phyloP scores from a whole-genome alignment of 441 rosid species.

The Theobroma grandiflorum region DNA sequence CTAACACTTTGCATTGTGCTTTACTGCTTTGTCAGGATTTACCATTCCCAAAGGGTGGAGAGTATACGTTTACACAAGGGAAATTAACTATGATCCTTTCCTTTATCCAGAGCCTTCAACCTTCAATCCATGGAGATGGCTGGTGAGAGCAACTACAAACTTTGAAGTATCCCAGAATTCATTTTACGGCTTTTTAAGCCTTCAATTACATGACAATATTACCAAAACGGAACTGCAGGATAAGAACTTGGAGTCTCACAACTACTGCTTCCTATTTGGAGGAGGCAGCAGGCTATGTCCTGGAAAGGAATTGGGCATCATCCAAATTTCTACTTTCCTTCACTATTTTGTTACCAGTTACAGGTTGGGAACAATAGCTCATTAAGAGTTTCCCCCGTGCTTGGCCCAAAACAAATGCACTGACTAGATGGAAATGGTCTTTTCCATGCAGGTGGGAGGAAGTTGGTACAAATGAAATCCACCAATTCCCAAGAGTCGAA shows the following conservation, averaged over 20 bases:
- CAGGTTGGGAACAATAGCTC: slow-evolving; percentile 44
- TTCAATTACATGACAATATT: background rate
- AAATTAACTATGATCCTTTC: slow-evolving; percentile 77
- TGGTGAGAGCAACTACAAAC: slow-evolving; percentile 48
- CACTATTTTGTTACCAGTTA: slow-evolving; percentile 84
- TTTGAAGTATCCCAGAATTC: background rate
- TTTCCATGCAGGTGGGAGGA: slow-evolving; percentile 83
- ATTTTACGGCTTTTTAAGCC: background rate
- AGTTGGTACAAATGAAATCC: slow-evolving; percentile 66
- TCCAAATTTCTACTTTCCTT: slow-evolving; percentile 83
- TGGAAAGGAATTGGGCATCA: slow-evolving; percentile 86
- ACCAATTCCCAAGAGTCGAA: slow-evolving; percentile 89
- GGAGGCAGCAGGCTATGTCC: slow-evolving; percentile 90
- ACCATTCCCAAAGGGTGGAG: slow-evolving; percentile 92
- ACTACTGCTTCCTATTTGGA: slow-evolving; percentile 70
- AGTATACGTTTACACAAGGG: slow-evolving; percentile 93
- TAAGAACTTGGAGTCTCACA: slow-evolving; percentile 61
- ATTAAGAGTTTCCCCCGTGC: background rate
- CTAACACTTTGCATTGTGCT: slow-evolving; percentile 7
- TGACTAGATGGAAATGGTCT: background rate
- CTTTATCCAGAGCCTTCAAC: slow-evolving; percentile 68
- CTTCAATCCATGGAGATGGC: slow-evolving; percentile 96
- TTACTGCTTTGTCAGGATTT: slow-evolving; percentile 55
- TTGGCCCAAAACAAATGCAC: background rate
- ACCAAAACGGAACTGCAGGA: slow-evolving; percentile 47